Percentiles rank a stretch among this genome's conserved stretches.
These are phyloP conservation scores for Pittosporum tobira DNA, from an alignment of 129 eudicot genomes.

Conservation along the genomic window DNA sequence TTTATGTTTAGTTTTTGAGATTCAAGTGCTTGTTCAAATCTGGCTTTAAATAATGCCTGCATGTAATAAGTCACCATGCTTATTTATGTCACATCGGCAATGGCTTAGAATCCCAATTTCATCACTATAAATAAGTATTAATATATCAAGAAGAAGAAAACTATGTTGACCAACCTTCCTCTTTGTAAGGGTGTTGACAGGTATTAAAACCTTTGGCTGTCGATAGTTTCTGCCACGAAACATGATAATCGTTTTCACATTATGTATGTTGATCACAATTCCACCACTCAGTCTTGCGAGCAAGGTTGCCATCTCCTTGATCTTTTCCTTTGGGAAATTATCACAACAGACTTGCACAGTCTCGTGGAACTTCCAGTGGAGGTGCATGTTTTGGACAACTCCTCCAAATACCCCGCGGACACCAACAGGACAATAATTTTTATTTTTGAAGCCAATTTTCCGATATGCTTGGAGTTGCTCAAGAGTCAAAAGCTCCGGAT, in stretches of 20 bases:
- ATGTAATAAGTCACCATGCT: slow-evolving; percentile 13
- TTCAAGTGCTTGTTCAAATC: slow-evolving; percentile 97
- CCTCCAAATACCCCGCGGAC: slow-evolving; percentile 99
- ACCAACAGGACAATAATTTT: slow-evolving; percentile 93
- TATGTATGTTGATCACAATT: slow-evolving; percentile 81
- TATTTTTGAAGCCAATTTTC: slow-evolving; percentile 83
- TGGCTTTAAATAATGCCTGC: slow-evolving; percentile 95
- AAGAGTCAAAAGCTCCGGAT: slow-evolving; percentile 83
- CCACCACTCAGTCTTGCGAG: slow-evolving; percentile 96
- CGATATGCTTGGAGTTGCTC: slow-evolving; percentile 88
- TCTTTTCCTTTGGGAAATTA: slow-evolving; percentile 94
- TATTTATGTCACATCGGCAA: background rate
- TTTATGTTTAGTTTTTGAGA: slow-evolving; percentile 89
- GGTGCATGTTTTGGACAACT: slow-evolving; percentile 96
- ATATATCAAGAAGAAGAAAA: background rate
- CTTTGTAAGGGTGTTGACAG: slow-evolving; percentile 89
- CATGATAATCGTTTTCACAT: slow-evolving; percentile 90
- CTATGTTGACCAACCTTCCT: slow-evolving; percentile 54
- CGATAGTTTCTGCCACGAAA: slow-evolving; percentile 97
- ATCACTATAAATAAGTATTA: too few species aligned
- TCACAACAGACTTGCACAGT: slow-evolving; percentile 98
- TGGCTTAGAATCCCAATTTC: too few species aligned
- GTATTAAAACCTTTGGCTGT: slow-evolving; percentile 94
- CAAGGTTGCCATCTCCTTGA: slow-evolving; percentile 94
- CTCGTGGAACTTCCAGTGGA: slow-evolving; percentile 98